Conservation (phyloP, 805 yeast genomes). For the Starmerella floris region DNA sequence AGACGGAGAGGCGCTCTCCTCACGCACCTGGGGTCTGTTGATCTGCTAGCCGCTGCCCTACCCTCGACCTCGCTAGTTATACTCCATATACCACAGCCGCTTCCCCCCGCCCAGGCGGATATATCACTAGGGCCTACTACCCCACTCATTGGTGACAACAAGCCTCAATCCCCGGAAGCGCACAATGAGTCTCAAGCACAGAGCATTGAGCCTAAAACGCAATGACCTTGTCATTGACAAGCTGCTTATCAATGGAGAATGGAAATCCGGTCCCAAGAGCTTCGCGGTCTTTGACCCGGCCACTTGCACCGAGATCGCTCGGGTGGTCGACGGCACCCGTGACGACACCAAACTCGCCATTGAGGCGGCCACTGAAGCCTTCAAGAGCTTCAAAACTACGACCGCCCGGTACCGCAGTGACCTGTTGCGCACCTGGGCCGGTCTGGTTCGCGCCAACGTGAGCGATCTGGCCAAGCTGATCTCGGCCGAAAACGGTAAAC, state of each 20-base stretch:
- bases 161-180: no score
- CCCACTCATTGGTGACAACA: no score
- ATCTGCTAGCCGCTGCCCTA: no score
- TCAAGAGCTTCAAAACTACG: conserved; percentile 38
- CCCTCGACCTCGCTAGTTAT: not conserved
- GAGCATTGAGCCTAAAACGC: conserved; percentile 10
- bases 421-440: conserved; percentile 40
- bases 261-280: conserved; percentile 39
- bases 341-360: conserved; percentile 45
- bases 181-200: conserved; percentile 1
- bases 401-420: conserved; percentile 45
- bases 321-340: conserved; percentile 42
- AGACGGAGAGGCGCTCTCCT: no score
- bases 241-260: conserved; percentile 59
- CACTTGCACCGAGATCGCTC: conserved; percentile 36
- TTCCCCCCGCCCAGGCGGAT: no score
- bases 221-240: conserved; percentile 12
- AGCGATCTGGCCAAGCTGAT: conserved; percentile 54
- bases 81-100: not conserved
- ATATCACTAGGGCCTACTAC: no score
- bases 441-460: conserved; percentile 41
- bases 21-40: no score
- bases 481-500: conserved; percentile 64
- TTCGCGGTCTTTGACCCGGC: conserved; percentile 75
- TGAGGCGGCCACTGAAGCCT: conserved; percentile 40